A percentile compares a stretch with the other conserved stretches of the same genome.
These are phyloP conservation scores for Calonectria leucothoes DNA, from an alignment of 2,329 filamentous ascomycete species.

Conservation along the genomic window DNA sequence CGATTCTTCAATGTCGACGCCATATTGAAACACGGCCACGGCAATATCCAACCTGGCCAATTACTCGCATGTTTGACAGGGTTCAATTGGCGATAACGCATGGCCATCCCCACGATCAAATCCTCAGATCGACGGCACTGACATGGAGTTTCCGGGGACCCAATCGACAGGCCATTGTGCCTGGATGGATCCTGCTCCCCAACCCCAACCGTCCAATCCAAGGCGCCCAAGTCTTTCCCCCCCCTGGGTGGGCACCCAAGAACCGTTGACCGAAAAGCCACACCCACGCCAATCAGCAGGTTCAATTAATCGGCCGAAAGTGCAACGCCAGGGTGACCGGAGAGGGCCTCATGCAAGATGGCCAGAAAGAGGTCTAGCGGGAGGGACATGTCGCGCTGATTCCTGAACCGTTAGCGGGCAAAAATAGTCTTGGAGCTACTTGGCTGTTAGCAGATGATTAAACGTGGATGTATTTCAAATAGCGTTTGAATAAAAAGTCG, in stretches of 20 bases:
- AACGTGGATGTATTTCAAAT: not conserved
- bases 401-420: not conserved
- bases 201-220: constrained; percentile 17
- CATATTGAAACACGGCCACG: not conserved
- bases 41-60: not conserved
- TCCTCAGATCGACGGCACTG: constrained; percentile 3
- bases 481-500: not conserved
- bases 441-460: not conserved
- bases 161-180: constrained; percentile 13
- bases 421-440: not conserved
- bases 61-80: not conserved
- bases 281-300: constrained; percentile 17
- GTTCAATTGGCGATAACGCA: not conserved
- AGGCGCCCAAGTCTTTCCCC: constrained; percentile 9
- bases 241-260: constrained; percentile 15
- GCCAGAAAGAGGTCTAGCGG: constrained; percentile 11
- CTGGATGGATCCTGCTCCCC: constrained; percentile 16
- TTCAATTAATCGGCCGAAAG: constrained; percentile 1
- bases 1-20: not conserved
- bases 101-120: not conserved
- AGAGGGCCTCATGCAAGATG: constrained; percentile 21
- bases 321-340: constrained; percentile 8
- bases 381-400: constrained; percentile 8
- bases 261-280: constrained; percentile 15
- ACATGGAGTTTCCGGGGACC: not conserved